Evolutionary conservation across 495 filamentous ascomycete species (phyloP).

Genomic region (Recurvomyces mirabilis): DNA sequence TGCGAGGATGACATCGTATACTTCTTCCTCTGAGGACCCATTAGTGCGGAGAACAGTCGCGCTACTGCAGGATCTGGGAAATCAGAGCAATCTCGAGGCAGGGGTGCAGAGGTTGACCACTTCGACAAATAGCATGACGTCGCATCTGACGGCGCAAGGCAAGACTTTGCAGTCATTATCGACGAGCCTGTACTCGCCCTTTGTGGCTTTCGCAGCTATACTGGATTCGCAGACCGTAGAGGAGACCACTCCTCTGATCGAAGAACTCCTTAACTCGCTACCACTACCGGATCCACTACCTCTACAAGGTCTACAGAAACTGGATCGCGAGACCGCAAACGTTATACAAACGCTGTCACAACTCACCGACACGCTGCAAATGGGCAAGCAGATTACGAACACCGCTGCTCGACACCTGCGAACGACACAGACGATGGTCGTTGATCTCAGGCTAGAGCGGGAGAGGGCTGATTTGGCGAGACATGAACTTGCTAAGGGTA

Average conservation of each 20-base stretch:
- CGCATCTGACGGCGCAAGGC: slow-evolving; percentile 16
- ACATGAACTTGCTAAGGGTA: slow-evolving; percentile 56
- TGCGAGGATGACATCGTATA: slow-evolving; percentile 13
- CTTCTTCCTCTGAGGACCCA: slow-evolving; percentile 12
- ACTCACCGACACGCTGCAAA: slow-evolving; percentile 85
- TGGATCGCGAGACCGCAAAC: slow-evolving; percentile 65
- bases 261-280: slow-evolving; percentile 7
- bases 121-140: slow-evolving; percentile 16
- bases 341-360: slow-evolving; percentile 69
- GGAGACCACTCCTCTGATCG: slow-evolving; percentile 8
- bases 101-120: slow-evolving; percentile 16
- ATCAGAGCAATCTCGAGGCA: slow-evolving; percentile 18
- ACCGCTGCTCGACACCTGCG: slow-evolving; percentile 65
- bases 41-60: slow-evolving; percentile 12
- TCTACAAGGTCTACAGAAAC: slow-evolving; percentile 61
- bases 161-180: slow-evolving; percentile 10
- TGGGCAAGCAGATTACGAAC: slow-evolving; percentile 76
- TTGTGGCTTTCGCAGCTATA: not conserved
- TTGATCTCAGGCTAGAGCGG: slow-evolving; percentile 70
- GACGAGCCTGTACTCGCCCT: slow-evolving; percentile 14
- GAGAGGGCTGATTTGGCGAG: slow-evolving; percentile 71
- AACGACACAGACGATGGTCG: slow-evolving; percentile 66
- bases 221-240: slow-evolving; percentile 9
- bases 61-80: slow-evolving; percentile 20
- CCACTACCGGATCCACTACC: slow-evolving; percentile 53